Percentiles rank a stretch among this genome's conserved stretches.
Evolutionary conservation across 2,329 filamentous ascomycete genomes (phyloP).

Genomic region (Stagonosporopsis chrysanthemi): DNA sequence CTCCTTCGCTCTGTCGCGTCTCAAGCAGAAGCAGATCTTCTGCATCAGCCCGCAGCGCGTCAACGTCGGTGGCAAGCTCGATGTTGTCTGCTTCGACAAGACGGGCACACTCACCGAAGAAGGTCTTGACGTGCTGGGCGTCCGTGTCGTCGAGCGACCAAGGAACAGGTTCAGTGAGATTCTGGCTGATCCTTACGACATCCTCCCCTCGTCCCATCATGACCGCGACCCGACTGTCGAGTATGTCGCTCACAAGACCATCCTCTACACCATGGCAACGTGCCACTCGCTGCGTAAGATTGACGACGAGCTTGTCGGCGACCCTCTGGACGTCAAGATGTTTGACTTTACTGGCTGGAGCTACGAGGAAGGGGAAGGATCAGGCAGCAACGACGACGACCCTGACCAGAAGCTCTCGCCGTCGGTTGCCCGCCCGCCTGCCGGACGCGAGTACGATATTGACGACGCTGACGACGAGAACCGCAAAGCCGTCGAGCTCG

Average conservation of each 20-base stretch:
- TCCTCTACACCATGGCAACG: slow-evolving; percentile 94
- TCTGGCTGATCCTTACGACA: slow-evolving; percentile 67
- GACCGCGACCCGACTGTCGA: slow-evolving; percentile 67
- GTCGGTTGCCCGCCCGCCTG: slow-evolving; percentile 85
- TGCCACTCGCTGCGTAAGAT: slow-evolving; percentile 90
- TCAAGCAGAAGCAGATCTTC: slow-evolving; percentile 91
- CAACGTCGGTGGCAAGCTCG: slow-evolving; percentile 94
- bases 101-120: slow-evolving; percentile 98
- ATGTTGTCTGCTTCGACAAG: slow-evolving; percentile 98
- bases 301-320: slow-evolving; percentile 87
- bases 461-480: slow-evolving; percentile 58
- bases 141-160: slow-evolving; percentile 75
- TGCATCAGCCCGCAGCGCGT: slow-evolving; percentile 98
- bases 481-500: slow-evolving; percentile 75
- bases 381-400: slow-evolving; percentile 71
- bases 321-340: slow-evolving; percentile 97
- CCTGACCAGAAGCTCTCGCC: slow-evolving; percentile 82
- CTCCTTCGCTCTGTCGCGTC: slow-evolving; percentile 86
- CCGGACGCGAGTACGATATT: slow-evolving; percentile 64
- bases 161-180: slow-evolving; percentile 76
- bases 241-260: slow-evolving; percentile 70
- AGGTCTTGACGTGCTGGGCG: slow-evolving; percentile 89
- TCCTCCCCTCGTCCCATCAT: slow-evolving; percentile 63
- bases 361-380: slow-evolving; percentile 85
- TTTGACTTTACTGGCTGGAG: slow-evolving; percentile 95